Evolutionary conservation across 495 filamentous ascomycete genomes (phyloP), one percentile per base, ranked within the genome.

Genomic region (Aspergillus carlsbadensis): DNA sequence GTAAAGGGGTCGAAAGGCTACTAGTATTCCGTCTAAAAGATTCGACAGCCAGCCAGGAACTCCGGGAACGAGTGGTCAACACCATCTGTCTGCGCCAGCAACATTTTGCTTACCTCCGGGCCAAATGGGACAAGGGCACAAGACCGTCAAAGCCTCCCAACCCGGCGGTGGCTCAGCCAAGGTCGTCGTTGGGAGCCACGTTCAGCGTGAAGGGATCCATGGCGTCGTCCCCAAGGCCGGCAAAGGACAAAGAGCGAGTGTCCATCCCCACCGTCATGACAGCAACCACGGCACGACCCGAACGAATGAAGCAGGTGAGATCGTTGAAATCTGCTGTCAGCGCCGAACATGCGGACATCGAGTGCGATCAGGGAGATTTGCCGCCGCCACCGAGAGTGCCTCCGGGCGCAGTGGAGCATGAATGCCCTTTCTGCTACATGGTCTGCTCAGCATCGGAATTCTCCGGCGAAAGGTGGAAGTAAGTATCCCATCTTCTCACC

Each of bases 51-150:
- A 47, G 53, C 21, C 18, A 15, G 5, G n/a, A 7, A 3, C 15
- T 56, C 6, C 26, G 14, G 11, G 7, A n/a, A 8, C 42, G 43
- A 7, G n/a, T 56, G 6, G 10, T 56, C 2, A 34, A 56, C 24
- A 48, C 53, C 1, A 40, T 56, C 10, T 56, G 53, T 41, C 22
- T 56, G 10, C 53, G 43, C 33, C 53, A 56, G 18, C 53, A 56
- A 39, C 43, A 56, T 13, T 49, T 56, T n/a, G 15, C 53, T 1
- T 56, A 56, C 15, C 17, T 48, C 0, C 13, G 44, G 31, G 33
- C 26, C 10, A 46, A 35, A 14, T 20, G 43, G 29, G n/a, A 26
- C 1, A 46, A 47, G n/a, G 45, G 26, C 22, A 14, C 3, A 24
- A 10, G 3, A 10, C 4, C 11, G 22, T 10, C 8, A n/a, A n/a